A percentile compares a stretch with the other conserved stretches of the same genome.
These are phyloP conservation scores for Letharia columbiana DNA, from an alignment of 495 filamentous ascomycete genomes.

Conservation along the genomic window DNA sequence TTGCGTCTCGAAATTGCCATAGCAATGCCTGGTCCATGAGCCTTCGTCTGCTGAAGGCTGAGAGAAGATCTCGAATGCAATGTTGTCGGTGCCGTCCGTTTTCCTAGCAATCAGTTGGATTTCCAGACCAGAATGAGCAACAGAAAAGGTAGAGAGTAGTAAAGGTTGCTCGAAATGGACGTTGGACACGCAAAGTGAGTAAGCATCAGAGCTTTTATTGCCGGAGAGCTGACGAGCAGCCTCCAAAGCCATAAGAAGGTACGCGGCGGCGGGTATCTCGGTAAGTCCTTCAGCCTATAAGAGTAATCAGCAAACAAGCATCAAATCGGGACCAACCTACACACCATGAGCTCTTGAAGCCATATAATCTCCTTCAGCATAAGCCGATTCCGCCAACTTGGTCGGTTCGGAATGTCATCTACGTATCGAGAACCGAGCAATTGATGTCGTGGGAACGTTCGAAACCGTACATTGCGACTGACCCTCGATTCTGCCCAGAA, in stretches of 20 bases:
- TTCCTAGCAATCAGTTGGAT: slow-evolving; percentile 13
- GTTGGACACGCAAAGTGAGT: neutral
- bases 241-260: slow-evolving; percentile 19
- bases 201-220: neutral
- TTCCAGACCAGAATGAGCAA: slow-evolving; percentile 2
- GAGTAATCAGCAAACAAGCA: neutral
- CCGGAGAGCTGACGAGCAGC: slow-evolving; percentile 13
- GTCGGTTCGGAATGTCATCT: slow-evolving; percentile 19
- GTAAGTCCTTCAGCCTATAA: neutral
- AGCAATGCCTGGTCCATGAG: neutral
- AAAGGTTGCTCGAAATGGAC: slow-evolving; percentile 9
- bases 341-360: slow-evolving; percentile 14
- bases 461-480: slow-evolving; percentile 38
- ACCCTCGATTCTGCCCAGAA: slow-evolving; percentile 42
- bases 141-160: neutral
- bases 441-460: slow-evolving; percentile 33
- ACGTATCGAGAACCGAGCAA: slow-evolving; percentile 35
- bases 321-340: neutral
- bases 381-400: slow-evolving; percentile 21
- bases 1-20: neutral
- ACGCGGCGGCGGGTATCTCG: slow-evolving; percentile 4
- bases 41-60: neutral
- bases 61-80: neutral
- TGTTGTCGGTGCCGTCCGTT: neutral
- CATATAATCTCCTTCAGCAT: slow-evolving; percentile 16